Evolutionary conservation across 2,329 filamentous ascomycete genomes (phyloP).

Genomic region (Lachnellula cervina): DNA sequence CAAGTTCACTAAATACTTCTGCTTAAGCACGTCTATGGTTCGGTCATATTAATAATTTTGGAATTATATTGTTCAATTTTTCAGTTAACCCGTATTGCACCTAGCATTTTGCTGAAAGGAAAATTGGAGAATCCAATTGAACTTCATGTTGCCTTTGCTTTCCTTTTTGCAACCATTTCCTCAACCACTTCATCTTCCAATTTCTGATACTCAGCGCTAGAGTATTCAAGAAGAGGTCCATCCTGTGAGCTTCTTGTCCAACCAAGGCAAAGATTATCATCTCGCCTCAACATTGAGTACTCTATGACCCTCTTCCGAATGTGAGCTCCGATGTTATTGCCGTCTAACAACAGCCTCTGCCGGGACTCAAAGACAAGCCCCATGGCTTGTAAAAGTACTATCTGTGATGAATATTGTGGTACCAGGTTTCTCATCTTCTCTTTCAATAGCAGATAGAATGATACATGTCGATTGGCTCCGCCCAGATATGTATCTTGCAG

Average conservation of each 20-base stretch:
- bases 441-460: conserved; percentile 14
- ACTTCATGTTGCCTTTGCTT: no score
- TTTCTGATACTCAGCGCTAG: conserved; percentile 8
- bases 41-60: no score
- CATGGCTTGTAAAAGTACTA: conserved; percentile 15
- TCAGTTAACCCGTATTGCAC: no score
- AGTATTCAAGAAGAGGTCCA: conserved; percentile 7
- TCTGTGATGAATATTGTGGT: conserved; percentile 12
- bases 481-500: conserved; percentile 21
- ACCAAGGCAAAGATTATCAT: conserved; percentile 6
- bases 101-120: no score
- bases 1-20: no score
- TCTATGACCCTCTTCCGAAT: conserved; percentile 15
- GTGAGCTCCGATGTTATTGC: conserved; percentile 15
- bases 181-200: conserved; percentile 9
- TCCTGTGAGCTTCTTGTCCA: conserved; percentile 12
- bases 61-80: no score
- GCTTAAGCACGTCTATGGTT: no score
- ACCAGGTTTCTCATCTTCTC: conserved; percentile 3
- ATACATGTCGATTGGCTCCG: conserved; percentile 14
- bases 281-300: conserved; percentile 3
- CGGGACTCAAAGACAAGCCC: conserved; percentile 20
- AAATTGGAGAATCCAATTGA: no score
- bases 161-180: conserved; percentile 7
- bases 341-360: conserved; percentile 7